Base-by-base conservation (phyloP, 1,284 basidiomycete species). In the Lignosus rhinocerotis region DNA sequence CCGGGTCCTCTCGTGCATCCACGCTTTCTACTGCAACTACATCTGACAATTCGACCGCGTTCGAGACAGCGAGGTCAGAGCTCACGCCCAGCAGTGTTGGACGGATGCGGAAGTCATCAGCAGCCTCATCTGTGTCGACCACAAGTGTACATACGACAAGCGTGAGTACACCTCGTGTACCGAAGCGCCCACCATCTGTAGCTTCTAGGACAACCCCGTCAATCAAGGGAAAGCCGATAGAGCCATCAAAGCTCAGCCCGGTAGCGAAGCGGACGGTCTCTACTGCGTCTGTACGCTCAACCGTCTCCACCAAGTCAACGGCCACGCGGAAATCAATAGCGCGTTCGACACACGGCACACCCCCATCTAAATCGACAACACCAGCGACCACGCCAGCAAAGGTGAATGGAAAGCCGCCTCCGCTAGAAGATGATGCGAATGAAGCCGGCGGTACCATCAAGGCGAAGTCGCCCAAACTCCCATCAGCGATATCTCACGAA, bases 1-100 rank as follows among this genome's bases (percentile, higher is more conserved):
- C 73, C 45, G 69, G 55, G 61, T 64, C 66, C 6, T 74, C 72
- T 0, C 76, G 81, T 6, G 71, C 67, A 2, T 84, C 84, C 6
- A 73, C 70, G 9, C 62, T 78, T 25, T 83, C 83, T n/a, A 75
- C 74, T 0, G 44, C 59, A 0, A 61, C 57, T 4, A 76, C 76
- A 4, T 84, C 78, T 46, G 81, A 84, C 2, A 79, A 74, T 14
- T 78, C 79, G 2, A 77, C 76, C 0, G 79, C 81, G 1, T 89
- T 85, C 69, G 82, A 81, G 56, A 88, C 84, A 0, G 84, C 87
- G 21, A 73, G 66, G 16, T 77, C 78, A 0, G 80, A 82, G 33
- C 57, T 72, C 21, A 72, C 74, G 0, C 70, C 75, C 43, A 72
- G 71, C 16, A 69, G 74, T 33, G 65, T 70, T 3, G 58, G 68